Conservation (phyloP, 2,329 filamentous ascomycete species). For the Neophaeococcomyces aloes region DNA sequence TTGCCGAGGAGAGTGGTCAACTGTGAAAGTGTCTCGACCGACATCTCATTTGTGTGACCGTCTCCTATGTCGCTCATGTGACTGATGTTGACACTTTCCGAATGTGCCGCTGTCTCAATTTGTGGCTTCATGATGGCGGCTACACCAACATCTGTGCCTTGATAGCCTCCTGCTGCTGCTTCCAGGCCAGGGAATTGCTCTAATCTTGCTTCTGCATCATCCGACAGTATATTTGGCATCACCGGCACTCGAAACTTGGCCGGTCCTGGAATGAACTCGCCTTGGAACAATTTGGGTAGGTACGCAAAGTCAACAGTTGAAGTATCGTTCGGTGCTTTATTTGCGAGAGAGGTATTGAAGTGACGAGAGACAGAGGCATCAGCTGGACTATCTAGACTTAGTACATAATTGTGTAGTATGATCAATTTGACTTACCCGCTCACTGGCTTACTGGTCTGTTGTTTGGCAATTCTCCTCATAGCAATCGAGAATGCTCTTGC, state of each 20-base stretch:
- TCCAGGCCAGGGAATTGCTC: slow-evolving; percentile 19
- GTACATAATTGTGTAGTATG: not conserved
- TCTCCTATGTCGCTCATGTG: slow-evolving; percentile 51
- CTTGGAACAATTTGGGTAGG: slow-evolving; percentile 42
- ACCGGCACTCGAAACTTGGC: slow-evolving; percentile 40
- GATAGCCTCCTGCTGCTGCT: slow-evolving; percentile 21
- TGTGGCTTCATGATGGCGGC: slow-evolving; percentile 44
- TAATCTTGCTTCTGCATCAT: slow-evolving; percentile 22
- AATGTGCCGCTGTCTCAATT: slow-evolving; percentile 38
- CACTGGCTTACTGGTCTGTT: slow-evolving; percentile 27
- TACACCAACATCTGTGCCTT: slow-evolving; percentile 16
- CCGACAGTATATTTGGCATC: slow-evolving; percentile 32
- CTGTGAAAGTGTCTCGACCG: slow-evolving; percentile 44
- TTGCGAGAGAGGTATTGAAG: slow-evolving; percentile 52
- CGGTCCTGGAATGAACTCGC: slow-evolving; percentile 24
- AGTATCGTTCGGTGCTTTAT: slow-evolving; percentile 47
- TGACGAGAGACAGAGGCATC: slow-evolving; percentile 33
- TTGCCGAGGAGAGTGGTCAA: slow-evolving; percentile 42
- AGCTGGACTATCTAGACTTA: slow-evolving; percentile 14
- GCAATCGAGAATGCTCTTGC: slow-evolving; percentile 47
- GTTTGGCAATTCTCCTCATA: slow-evolving; percentile 36
- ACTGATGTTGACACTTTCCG: slow-evolving; percentile 33
- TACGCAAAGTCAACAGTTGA: slow-evolving; percentile 55
- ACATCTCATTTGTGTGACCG: slow-evolving; percentile 36
- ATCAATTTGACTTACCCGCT: slow-evolving; percentile 26